Base-by-base conservation (phyloP, 164 flowering plant genomes). In the Magnolia changhungtana region DNA sequence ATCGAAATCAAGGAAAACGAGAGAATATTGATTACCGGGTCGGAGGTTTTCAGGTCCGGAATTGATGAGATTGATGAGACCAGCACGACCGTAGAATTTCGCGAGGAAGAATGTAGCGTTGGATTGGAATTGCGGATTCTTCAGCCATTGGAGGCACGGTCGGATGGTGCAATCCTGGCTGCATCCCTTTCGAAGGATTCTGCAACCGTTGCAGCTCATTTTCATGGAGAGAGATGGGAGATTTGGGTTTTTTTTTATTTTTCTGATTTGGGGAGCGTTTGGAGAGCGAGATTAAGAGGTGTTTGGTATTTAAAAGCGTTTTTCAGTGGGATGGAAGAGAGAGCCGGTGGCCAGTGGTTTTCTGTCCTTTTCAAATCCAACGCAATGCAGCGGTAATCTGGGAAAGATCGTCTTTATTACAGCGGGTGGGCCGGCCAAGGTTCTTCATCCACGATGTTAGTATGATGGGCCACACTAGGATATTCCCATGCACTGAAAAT, bases 1-100 rank as follows among this genome's bases (percentile, higher is more conserved):
- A 7, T 9, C 11, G 16, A 9, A 55, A 55, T 9, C 59, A 55
- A 55, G 2, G 11, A 55, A 55, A 55, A 55, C 0, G 16, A 55
- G 16, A 55, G 59, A 9, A 1, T 55, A 55, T 14, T 9, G 59
- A 55, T 55, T 51, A 95, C 98, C 94, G 78, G 98, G 98, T 27
- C 96, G 97, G 80, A 92, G 93, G 69, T 90, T 91, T 16, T 89
- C 88, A 16, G 99, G 98, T 45, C 94, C 98, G 78, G 97, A 88
- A 86, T 90, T 91, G 80, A 95, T 89, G 85, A 95, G 96, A 78
- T 94, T 93, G 85, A 95, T 85, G 75, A 95, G 97, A 0, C 99
- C 99, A 18, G 99, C 99, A n/a, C 99, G 98, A 81, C 97, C 98
- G 72, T 91, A 93, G 79, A 93, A 95, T 82, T 95, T 95, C 76